Conservation (phyloP, 371 early-diverging fungal genomes). For the Conidiobolus incongruus region DNA sequence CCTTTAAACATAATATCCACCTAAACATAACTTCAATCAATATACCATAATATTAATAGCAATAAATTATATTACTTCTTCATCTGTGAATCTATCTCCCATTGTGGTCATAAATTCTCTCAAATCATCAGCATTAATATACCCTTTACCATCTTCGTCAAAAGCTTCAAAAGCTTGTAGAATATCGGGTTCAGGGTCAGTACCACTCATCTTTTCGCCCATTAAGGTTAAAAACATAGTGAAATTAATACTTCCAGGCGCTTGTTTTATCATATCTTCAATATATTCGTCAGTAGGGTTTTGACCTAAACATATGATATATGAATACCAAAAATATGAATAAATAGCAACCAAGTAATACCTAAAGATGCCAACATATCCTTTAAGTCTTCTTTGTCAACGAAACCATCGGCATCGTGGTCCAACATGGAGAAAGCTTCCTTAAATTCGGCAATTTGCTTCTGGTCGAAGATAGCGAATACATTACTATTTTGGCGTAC, state of each 20-base stretch:
- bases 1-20: conserved; percentile 88
- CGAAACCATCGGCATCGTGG: conserved; percentile 64
- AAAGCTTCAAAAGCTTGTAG: conserved; percentile 72
- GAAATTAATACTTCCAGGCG: conserved; percentile 71
- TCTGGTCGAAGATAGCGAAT: conserved; percentile 95
- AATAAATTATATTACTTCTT: too few relatives aligned
- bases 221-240: conserved; percentile 85
- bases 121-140: conserved; percentile 53
- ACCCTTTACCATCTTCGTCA: conserved; percentile 60
- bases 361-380: conserved; percentile 63
- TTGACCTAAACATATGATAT: conserved; percentile 22
- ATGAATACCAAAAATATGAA: not conserved
- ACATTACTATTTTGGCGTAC: conserved; percentile 95
- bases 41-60: too few relatives aligned
- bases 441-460: conserved; percentile 86
- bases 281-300: conserved; percentile 65
- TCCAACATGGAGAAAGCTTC: conserved; percentile 91
- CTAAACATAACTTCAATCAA: too few relatives aligned
- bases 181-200: conserved; percentile 66
- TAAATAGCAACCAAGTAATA: conserved; percentile 4
- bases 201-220: conserved; percentile 79
- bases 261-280: conserved; percentile 76
- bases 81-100: conserved; percentile 79
- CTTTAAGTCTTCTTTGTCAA: conserved; percentile 73
- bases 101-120: conserved; percentile 68